Evolutionary conservation across 2,329 filamentous ascomycete species (phyloP).

Genomic region (Stachybotrys elegans): DNA sequence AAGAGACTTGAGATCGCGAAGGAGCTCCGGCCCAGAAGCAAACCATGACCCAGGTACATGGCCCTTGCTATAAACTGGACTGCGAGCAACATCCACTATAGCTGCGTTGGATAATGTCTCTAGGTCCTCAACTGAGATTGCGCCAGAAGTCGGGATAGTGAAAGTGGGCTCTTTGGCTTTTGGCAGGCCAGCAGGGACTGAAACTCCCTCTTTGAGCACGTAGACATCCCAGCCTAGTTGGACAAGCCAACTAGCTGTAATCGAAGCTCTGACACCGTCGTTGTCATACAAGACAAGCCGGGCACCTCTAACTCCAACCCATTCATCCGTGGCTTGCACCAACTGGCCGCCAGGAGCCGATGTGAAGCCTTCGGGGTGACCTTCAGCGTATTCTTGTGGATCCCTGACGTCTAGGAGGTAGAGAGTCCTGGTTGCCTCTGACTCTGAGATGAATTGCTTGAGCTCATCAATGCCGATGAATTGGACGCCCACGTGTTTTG

Average conservation of each 20-base stretch:
- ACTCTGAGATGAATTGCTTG: slow-evolving; percentile 9
- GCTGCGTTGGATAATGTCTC: slow-evolving; percentile 9
- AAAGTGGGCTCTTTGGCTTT: slow-evolving; percentile 3
- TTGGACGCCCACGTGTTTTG: slow-evolving; percentile 10
- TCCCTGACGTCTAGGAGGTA: slow-evolving; percentile 24
- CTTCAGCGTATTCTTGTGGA: slow-evolving; percentile 18
- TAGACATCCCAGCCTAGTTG: slow-evolving; percentile 25
- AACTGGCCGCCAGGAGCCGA: slow-evolving; percentile 25
- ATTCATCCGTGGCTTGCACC: slow-evolving; percentile 25
- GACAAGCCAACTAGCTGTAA: slow-evolving; percentile 23
- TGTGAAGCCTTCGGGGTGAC: slow-evolving; percentile 18
- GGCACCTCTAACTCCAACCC: slow-evolving; percentile 23
- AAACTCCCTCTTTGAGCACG: slow-evolving; percentile 14
- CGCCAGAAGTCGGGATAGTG: neutral
- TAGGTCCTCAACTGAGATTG: slow-evolving; percentile 9
- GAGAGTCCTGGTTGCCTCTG: slow-evolving; percentile 14
- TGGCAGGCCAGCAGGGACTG: slow-evolving; percentile 8
- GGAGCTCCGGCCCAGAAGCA: slow-evolving; percentile 24
- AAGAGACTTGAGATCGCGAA: slow-evolving; percentile 15
- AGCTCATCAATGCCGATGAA: slow-evolving; percentile 8
- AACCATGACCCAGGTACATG: slow-evolving; percentile 23
- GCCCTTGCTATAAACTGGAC: slow-evolving; percentile 20
- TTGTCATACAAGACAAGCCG: slow-evolving; percentile 22
- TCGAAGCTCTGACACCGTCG: slow-evolving; percentile 21
- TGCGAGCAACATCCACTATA: slow-evolving; percentile 22